A percentile compares a stretch with the other conserved stretches of the same genome.
Evolutionary conservation across 176 grass and related monocot genomes (phyloP).

Genomic region (bread wheat (Triticum aestivum)): IWGSC_CS_RefSeq_v2.1 NC_057811.1:284778587-284779086

Average conservation of each 20-base stretch:
- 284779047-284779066: conserved; percentile 19
- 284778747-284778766: conserved; percentile 9
- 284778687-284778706: conserved; percentile 78
- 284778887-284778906: conserved; percentile 87
- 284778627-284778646: conserved; percentile 93
- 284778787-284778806: conserved; percentile 26
- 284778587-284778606: background rate
- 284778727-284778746: conserved; percentile 20
- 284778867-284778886: conserved; percentile 32
- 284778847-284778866: conserved; percentile 26
- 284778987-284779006: background rate
- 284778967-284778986: conserved; percentile 14
- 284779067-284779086: conserved; percentile 9
- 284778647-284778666: conserved; percentile 62
- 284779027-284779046: background rate
- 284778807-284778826: conserved; percentile 6
- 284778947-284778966: conserved; percentile 81
- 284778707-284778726: conserved; percentile 94
- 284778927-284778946: conserved; percentile 88
- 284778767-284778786: conserved; percentile 2
- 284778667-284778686: conserved; percentile 83
- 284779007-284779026: background rate
- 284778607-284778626: conserved; percentile 22
- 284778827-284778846: background rate
- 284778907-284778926: conserved; percentile 72